Evolutionary conservation across 768 basidiomycete genomes (phyloP).

Genomic region (Russula earlei): DNA sequence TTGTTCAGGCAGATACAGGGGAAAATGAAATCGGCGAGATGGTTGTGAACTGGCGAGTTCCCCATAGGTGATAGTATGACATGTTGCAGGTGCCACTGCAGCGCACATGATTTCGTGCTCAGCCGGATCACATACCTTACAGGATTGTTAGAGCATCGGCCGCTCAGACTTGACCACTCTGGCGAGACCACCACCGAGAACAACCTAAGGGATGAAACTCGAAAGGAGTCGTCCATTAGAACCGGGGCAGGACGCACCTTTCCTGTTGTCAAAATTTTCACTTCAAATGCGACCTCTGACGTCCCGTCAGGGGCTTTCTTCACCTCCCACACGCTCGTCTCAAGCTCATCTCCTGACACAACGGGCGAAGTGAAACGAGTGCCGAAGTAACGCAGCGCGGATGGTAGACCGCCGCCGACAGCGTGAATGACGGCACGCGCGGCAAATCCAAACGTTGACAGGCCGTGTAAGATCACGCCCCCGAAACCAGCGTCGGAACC

Average conservation of each 20-base stretch:
- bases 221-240: too few relatives aligned
- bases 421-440: slow-evolving; percentile 65
- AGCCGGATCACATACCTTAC: too few relatives aligned
- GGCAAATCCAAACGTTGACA: slow-evolving; percentile 74
- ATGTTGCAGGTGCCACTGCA: too few relatives aligned
- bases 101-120: too few relatives aligned
- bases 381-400: slow-evolving; percentile 56
- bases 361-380: slow-evolving; percentile 78
- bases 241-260: slow-evolving; percentile 25
- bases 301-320: slow-evolving; percentile 35
- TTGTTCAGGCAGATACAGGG: too few relatives aligned
- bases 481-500: slow-evolving; percentile 73
- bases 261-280: slow-evolving; percentile 31
- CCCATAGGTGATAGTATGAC: too few relatives aligned
- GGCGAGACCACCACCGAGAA: slow-evolving; percentile 13
- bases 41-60: too few relatives aligned
- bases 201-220: not conserved
- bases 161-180: slow-evolving; percentile 1
- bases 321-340: slow-evolving; percentile 74
- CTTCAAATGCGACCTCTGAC: slow-evolving; percentile 32
- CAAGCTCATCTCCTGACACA: slow-evolving; percentile 70
- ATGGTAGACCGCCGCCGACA: slow-evolving; percentile 51
- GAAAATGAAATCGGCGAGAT: too few relatives aligned
- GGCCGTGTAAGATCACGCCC: slow-evolving; percentile 77
- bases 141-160: slow-evolving; percentile 6